Evolutionary conservation across 495 filamentous ascomycete genomes (phyloP).

Genomic region (Tuber borchii): DNA sequence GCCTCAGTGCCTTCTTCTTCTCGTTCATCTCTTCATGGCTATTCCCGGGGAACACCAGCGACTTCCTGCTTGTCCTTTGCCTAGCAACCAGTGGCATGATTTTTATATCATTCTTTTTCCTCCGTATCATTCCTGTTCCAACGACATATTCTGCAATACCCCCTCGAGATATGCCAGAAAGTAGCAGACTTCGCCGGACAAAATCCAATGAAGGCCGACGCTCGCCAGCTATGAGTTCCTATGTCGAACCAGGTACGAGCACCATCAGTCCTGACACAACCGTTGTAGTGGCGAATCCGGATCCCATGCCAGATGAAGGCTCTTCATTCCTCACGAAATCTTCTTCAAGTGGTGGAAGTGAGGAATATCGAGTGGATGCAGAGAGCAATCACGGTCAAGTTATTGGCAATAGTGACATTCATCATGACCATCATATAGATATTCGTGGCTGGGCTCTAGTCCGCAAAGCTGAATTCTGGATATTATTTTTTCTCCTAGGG

Average conservation of each 20-base stretch:
- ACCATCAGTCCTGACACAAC: constrained; percentile 28
- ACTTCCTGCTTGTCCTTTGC: constrained; percentile 72
- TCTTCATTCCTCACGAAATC: constrained; percentile 74
- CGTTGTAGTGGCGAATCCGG: constrained; percentile 26
- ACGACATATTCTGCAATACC: constrained; percentile 61
- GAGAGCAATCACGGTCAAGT: constrained; percentile 21
- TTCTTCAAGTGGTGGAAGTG: constrained; percentile 45
- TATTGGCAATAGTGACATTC: constrained; percentile 31
- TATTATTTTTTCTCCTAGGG: constrained; percentile 76
- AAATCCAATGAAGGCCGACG: constrained; percentile 52
- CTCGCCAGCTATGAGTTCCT: constrained; percentile 43
- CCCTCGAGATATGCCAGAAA: constrained; percentile 46
- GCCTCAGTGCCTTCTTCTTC: constrained; percentile 94
- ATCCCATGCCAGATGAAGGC: constrained; percentile 56
- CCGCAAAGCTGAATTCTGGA: constrained; percentile 76
- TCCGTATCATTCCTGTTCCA: constrained; percentile 63
- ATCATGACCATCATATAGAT: constrained; percentile 59
- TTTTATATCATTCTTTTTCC: constrained; percentile 70
- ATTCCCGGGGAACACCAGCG: constrained; percentile 76
- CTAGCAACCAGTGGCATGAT: constrained; percentile 70
- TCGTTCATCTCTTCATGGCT: constrained; percentile 65
- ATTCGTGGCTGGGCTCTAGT: constrained; percentile 79
- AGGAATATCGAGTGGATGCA: constrained; percentile 47
- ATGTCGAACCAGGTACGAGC: constrained; percentile 66
- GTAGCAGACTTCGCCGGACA: constrained; percentile 56